Evolutionary conservation across 2,329 filamentous ascomycete species (phyloP), one percentile per base, ranked within the genome.

Genomic region (Daldinia eschscholtzii): DNA sequence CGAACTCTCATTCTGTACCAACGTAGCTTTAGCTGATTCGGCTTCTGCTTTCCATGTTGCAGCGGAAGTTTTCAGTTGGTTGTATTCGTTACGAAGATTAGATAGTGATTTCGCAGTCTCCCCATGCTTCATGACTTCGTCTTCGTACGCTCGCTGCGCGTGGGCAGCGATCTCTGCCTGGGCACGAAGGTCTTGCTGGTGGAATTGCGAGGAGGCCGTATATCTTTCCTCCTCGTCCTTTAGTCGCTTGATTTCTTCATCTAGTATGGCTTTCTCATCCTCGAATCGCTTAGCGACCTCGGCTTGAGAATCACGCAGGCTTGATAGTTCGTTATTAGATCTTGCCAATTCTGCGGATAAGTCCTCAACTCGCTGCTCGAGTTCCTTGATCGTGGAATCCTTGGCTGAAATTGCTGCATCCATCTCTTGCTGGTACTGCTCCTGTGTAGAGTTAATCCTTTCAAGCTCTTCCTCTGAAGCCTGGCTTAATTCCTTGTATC

Each of bases 61-160:
- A 2, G 93, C 86, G 67, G 97, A 89, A 0, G 92, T 91, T 81
- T 93, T 94, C 68, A 98, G 82, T 73, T 93, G 85, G 76, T 97
- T 96, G 80, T 92, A 88, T 72, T 98, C 93, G 3, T 86, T 85
- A 58, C 96, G 92, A 56, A 97, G 84, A 60, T 86, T 86, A 73
- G 97, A 93, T 13, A 98, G 85, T 39, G 89, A 88, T 80, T 94
- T 94, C 12, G 95, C 93, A n/a, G 95, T 96, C 72, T 98, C 93
- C 1, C 94, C 95, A 80, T 99, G 96, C 82, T 96, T 98, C 75
- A 97, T 88, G 10, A 99, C 86, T 79, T 99, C 96, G 70, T 91
- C 91, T 79, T 99, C 97, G 77, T 99, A 99, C 73, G 96, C 94
- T 77, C 97, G 92, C 78, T 99, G 96, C 3, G 96, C 94, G 79